phyloP scores from a whole-genome alignment of 2,329 filamentous ascomycete genomes.

The Drechslerella dactyloides region DNA sequence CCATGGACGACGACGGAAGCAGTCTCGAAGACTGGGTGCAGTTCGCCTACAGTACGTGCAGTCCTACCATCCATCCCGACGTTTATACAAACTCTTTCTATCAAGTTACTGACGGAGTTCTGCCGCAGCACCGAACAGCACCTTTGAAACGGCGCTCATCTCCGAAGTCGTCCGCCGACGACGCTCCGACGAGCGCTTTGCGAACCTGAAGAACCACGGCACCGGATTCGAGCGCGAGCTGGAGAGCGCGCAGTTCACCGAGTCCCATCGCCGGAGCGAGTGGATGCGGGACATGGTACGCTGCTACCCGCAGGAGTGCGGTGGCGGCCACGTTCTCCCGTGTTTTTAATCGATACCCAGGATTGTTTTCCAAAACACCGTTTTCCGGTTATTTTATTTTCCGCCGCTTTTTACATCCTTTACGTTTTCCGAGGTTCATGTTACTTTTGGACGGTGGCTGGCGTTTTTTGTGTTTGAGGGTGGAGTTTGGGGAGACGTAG shows the following conservation, averaged over 20 bases:
- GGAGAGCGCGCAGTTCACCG: conserved; percentile 46
- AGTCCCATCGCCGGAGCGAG: conserved; percentile 34
- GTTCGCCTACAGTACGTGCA: conserved; percentile 47
- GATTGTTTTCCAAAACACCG: conserved; percentile 8
- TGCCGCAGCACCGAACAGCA: conserved; percentile 32
- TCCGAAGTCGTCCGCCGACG: conserved; percentile 48
- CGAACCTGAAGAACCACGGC: conserved; percentile 27
- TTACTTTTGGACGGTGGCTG: too few relatives aligned
- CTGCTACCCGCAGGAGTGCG: conserved; percentile 45
- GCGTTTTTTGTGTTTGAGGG: too few relatives aligned
- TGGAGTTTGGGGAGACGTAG: too few relatives aligned
- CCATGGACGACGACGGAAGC: conserved; percentile 18
- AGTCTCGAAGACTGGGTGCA: conserved; percentile 45
- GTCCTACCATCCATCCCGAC: background rate
- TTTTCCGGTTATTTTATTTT: background rate
- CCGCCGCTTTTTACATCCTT: too few relatives aligned
- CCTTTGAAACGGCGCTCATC: conserved; percentile 46
- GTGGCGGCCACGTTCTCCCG: conserved; percentile 45
- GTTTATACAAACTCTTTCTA: background rate
- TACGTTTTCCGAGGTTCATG: too few relatives aligned
- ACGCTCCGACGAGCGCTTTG: conserved; percentile 46
- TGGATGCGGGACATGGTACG: conserved; percentile 48
- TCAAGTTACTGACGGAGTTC: conserved; percentile 3
- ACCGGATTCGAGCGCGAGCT: conserved; percentile 36
- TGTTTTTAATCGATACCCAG: conserved; percentile 22